Evolutionary conservation across 352 stramenopile genomes (phyloP).

Genomic region (Phytophthora hybrid): DNA sequence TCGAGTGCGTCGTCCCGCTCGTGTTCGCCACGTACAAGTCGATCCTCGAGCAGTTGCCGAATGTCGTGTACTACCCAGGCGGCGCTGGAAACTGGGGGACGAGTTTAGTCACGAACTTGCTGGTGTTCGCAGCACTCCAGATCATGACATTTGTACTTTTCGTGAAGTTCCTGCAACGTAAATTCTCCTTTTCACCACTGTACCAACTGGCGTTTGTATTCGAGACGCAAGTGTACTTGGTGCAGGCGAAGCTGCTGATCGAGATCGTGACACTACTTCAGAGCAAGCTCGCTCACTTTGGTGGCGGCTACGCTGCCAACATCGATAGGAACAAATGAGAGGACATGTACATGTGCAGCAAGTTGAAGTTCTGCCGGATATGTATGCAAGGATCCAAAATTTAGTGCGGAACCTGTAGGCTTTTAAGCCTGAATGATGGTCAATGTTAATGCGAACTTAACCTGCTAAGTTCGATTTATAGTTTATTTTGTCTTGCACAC

Average conservation of each 20-base stretch:
- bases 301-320: slow-evolving; percentile 1
- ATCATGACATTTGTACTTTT: slow-evolving; percentile 39
- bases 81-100: slow-evolving; percentile 15
- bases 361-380: background rate
- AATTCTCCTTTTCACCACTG: slow-evolving; percentile 9
- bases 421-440: too few species aligned
- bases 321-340: background rate
- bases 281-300: slow-evolving; percentile 1
- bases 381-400: background rate
- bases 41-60: slow-evolving; percentile 43
- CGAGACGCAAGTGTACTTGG: slow-evolving; percentile 4
- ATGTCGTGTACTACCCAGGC: slow-evolving; percentile 42
- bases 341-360: background rate
- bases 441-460: background rate
- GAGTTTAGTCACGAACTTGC: background rate
- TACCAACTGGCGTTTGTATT: slow-evolving; percentile 18
- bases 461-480: background rate
- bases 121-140: slow-evolving; percentile 44
- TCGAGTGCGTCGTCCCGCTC: slow-evolving; percentile 51
- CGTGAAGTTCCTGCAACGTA: slow-evolving; percentile 26
- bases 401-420: background rate
- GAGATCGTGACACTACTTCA: slow-evolving; percentile 8
- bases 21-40: slow-evolving; percentile 45
- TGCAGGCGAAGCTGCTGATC: slow-evolving; percentile 6
- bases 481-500: background rate